Conservation (phyloP, 805 yeast species). For the Saturnispora sanitii region DNA sequence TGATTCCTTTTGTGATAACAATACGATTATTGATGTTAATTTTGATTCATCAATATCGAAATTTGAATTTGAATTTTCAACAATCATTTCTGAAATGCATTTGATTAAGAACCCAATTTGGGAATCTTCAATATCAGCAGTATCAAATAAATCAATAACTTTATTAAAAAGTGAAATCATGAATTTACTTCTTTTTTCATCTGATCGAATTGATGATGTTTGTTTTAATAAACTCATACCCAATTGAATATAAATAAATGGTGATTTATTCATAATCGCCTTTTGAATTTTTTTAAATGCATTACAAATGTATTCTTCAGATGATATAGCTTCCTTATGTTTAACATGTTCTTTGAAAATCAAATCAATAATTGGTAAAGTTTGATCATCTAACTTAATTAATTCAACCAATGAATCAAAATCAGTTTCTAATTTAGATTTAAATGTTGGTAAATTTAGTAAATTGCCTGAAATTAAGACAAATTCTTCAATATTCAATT, state of each 20-base stretch:
- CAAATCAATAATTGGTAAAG: conserved; percentile 25
- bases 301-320: conserved; percentile 17
- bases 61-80: neutral
- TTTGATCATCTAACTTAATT: conserved; percentile 4
- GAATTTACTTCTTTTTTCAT: too few species aligned
- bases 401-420: conserved; percentile 11
- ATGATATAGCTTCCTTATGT: conserved; percentile 21
- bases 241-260: conserved; percentile 1
- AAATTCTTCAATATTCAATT: conserved; percentile 16
- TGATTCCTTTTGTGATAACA: conserved; percentile 10
- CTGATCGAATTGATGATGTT: too few species aligned
- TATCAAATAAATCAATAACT: neutral
- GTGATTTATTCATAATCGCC: neutral
- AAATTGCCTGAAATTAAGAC: conserved; percentile 23
- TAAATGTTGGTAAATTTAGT: conserved; percentile 43
- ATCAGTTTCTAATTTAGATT: conserved; percentile 38
- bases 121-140: neutral
- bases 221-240: neutral
- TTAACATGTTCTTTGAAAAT: conserved; percentile 34
- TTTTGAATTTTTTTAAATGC: conserved; percentile 5
- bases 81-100: conserved; percentile 1
- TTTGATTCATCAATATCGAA: neutral
- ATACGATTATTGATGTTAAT: conserved; percentile 10
- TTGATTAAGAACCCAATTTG: neutral
- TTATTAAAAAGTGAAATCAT: neutral